Conservation (phyloP, 2,329 filamentous ascomycete genomes). For the Lecanicillium sp. region DNA sequence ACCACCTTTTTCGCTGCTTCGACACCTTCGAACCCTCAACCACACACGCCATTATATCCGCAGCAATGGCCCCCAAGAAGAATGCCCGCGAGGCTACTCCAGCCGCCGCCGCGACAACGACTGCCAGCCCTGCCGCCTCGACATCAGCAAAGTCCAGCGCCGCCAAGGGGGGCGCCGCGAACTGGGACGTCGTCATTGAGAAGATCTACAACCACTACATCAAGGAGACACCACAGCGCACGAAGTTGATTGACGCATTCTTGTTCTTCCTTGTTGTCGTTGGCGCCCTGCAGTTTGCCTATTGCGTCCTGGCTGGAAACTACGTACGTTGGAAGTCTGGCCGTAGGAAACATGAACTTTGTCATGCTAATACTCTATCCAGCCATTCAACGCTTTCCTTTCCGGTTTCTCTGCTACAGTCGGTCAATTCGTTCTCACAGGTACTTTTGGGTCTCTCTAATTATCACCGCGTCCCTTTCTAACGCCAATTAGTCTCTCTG, state of each 20-base stretch:
- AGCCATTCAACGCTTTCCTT: slow-evolving; percentile 99
- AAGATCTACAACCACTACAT: slow-evolving; percentile 74
- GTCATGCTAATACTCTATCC: slow-evolving; percentile 16
- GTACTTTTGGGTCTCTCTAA: slow-evolving; percentile 37
- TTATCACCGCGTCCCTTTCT: slow-evolving; percentile 1
- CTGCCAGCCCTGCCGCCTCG: slow-evolving; percentile 12
- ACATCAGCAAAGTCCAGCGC: slow-evolving; percentile 14
- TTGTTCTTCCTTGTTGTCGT: slow-evolving; percentile 80
- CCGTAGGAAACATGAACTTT: too few relatives aligned
- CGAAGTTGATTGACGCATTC: slow-evolving; percentile 86
- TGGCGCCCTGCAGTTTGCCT: slow-evolving; percentile 85
- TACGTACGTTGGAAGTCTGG: slow-evolving; percentile 69
- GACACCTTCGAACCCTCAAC: neutral
- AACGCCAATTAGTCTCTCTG: slow-evolving; percentile 49
- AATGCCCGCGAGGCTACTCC: slow-evolving; percentile 24
- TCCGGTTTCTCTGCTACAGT: slow-evolving; percentile 91
- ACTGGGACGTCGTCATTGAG: slow-evolving; percentile 52
- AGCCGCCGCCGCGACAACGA: slow-evolving; percentile 14
- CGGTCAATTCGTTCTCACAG: slow-evolving; percentile 94
- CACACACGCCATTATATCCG: slow-evolving; percentile 4
- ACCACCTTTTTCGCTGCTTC: slow-evolving; percentile 8
- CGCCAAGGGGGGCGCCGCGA: slow-evolving; percentile 21
- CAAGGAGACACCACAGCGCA: slow-evolving; percentile 76
- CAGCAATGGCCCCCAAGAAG: slow-evolving; percentile 45
- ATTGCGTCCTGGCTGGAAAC: slow-evolving; percentile 87